Conservation (phyloP, 208 protist genomes). For the Leishmania aethiopica region DNA sequence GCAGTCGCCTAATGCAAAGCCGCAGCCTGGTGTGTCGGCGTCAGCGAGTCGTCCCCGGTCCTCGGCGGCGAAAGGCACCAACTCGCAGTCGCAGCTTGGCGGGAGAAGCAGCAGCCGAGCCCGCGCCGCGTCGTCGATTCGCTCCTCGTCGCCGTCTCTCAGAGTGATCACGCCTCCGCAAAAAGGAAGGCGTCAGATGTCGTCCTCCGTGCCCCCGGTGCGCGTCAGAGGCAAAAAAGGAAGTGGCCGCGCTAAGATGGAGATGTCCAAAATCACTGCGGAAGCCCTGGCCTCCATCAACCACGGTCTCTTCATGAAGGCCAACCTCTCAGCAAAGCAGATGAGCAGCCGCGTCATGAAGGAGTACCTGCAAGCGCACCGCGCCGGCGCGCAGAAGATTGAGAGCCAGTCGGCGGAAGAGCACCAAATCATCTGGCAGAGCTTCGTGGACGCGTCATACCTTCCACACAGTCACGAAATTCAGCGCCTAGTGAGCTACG, state of each 20-base stretch:
- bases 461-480: constrained; percentile 45
- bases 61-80: background rate
- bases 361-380: constrained; percentile 37
- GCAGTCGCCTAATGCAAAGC: background rate
- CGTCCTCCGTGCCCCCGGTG: background rate
- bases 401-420: constrained; percentile 26
- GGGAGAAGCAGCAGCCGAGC: background rate
- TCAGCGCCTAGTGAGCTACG: constrained; percentile 27
- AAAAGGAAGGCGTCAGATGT: background rate
- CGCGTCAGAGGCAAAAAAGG: background rate
- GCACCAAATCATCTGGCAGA: constrained; percentile 27
- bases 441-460: constrained; percentile 38
- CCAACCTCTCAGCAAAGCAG: constrained; percentile 29
- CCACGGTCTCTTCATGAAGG: constrained; percentile 23
- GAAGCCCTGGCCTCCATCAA: constrained; percentile 41
- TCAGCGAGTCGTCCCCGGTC: background rate
- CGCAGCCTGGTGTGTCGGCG: background rate
- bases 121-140: background rate
- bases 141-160: background rate
- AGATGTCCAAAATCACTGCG: constrained; percentile 11
- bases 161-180: background rate
- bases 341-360: constrained; percentile 30
- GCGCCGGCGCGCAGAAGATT: constrained; percentile 21
- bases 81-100: background rate
- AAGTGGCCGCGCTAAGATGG: background rate